A percentile compares a stretch with the other conserved stretches of the same genome.
Conservation (phyloP, 2,329 filamentous ascomycete genomes). For the Epichloe typhina region DNA sequence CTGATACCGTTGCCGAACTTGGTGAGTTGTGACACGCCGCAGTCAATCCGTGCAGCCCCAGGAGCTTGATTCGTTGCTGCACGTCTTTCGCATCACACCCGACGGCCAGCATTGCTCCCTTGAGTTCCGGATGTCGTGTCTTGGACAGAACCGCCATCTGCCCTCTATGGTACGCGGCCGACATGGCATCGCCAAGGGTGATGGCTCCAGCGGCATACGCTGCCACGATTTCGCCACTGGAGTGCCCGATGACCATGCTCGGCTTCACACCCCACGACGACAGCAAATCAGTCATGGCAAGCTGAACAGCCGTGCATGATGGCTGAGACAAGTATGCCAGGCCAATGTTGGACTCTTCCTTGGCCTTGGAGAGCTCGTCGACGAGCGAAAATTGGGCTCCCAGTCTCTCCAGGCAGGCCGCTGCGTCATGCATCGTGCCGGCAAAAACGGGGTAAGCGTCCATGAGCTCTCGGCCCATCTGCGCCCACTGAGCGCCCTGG, state of each 20-base stretch:
- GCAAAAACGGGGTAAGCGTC: slow-evolving; percentile 22
- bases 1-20: slow-evolving; percentile 36
- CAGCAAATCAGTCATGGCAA: slow-evolving; percentile 32
- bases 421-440: slow-evolving; percentile 18
- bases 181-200: slow-evolving; percentile 30
- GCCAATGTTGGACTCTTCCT: slow-evolving; percentile 19
- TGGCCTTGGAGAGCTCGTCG: slow-evolving; percentile 23
- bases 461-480: slow-evolving; percentile 25
- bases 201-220: slow-evolving; percentile 32
- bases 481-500: slow-evolving; percentile 25
- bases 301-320: slow-evolving; percentile 32
- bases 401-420: slow-evolving; percentile 19
- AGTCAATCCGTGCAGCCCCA: slow-evolving; percentile 12
- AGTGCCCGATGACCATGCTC: slow-evolving; percentile 29
- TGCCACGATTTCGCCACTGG: slow-evolving; percentile 34
- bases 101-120: slow-evolving; percentile 43
- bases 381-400: slow-evolving; percentile 23
- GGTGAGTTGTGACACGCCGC: slow-evolving; percentile 39
- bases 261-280: slow-evolving; percentile 28
- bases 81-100: slow-evolving; percentile 31
- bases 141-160: slow-evolving; percentile 9
- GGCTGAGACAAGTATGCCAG: slow-evolving; percentile 30
- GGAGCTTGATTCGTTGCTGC: slow-evolving; percentile 21
- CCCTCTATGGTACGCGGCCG: slow-evolving; percentile 36
- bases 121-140: slow-evolving; percentile 10